Base-by-base conservation (phyloP, 495 filamentous ascomycete genomes). In the Letharia lupina region DNA sequence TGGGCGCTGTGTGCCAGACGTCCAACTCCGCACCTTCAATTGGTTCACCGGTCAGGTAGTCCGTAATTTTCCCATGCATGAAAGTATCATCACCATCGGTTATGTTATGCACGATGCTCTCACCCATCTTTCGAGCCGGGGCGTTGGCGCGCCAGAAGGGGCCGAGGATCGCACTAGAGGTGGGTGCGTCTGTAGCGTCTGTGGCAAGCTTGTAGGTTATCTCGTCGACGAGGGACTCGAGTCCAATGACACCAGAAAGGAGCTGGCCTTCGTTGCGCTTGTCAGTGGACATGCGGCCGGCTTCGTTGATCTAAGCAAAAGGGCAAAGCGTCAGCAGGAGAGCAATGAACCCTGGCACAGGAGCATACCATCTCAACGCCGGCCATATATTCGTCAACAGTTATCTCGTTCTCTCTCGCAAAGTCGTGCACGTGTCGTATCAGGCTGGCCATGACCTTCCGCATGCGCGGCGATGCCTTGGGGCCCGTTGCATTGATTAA, bases 391-490 rank as follows among this genome's bases (percentile, higher is more conserved):
- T 93, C 90, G 69, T 88, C 88, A 20, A 85, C 80, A 40, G 87
- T 90, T 62, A 93, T 83, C 75, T 92, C 87, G 69, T 89, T 85
- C 77, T 93, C 90, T 65, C 89, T 87, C 58, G 89, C 83, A 71
- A 93, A 93, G 76, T 91, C 88, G 80, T 93, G 90, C 63, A 93
- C 80, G 78, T 91, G 89, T 52, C 79, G 81, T 76, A 92, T 87
- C 67, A 92, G 75, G 41, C 85, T 77, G 60, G 81, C 76, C 69
- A 92, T 75, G 69, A 93, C 77, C 61, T 84, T 77, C 58, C 86
- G 85, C 74, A 86, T 81, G 60, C 90, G 86, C 63, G 84, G 82
- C 65, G 83, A 83, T 37, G 85, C 86, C 62, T 89, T 87, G 71
- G 89, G 86, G 57, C 89, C 87, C 79, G 91, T 92, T 72, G 86